phyloP scores from a whole-genome alignment of 352 stramenopile genomes.

The Phytophthora cactorum region DNA sequence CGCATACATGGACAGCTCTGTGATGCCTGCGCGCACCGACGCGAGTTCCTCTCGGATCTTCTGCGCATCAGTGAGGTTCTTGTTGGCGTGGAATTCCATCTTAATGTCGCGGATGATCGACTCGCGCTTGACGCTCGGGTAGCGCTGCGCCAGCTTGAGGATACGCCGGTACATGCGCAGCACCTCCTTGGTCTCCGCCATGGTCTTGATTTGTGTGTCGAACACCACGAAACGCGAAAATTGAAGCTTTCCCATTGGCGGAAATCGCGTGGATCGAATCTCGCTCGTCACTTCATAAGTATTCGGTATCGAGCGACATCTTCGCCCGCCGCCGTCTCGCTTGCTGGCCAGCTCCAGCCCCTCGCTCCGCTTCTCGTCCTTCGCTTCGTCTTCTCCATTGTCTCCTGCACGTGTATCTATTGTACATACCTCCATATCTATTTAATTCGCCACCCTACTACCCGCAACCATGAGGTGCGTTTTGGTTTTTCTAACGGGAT shows the following conservation, averaged over 20 bases:
- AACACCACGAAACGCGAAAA: slow-evolving; percentile 6
- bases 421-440: slow-evolving; percentile 40
- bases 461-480: slow-evolving; percentile 54
- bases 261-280: slow-evolving; percentile 28
- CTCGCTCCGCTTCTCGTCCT: not conserved
- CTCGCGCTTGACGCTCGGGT: slow-evolving; percentile 87
- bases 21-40: slow-evolving; percentile 71
- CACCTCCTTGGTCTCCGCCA: slow-evolving; percentile 62
- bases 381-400: slow-evolving; percentile 11
- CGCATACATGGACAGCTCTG: slow-evolving; percentile 81
- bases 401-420: slow-evolving; percentile 30
- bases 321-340: slow-evolving; percentile 17
- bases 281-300: slow-evolving; percentile 28
- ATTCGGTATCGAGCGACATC: slow-evolving; percentile 29
- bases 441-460: slow-evolving; percentile 31
- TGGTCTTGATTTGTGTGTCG: slow-evolving; percentile 26
- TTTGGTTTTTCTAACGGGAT: not conserved
- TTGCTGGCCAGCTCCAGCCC: slow-evolving; percentile 12
- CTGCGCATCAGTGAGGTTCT: slow-evolving; percentile 60
- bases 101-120: slow-evolving; percentile 87
- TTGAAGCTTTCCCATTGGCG: slow-evolving; percentile 25
- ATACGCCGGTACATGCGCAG: slow-evolving; percentile 83
- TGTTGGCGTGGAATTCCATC: slow-evolving; percentile 83
- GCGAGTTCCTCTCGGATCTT: slow-evolving; percentile 74
- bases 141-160: slow-evolving; percentile 83